phyloP scores from a whole-genome alignment of 352 stramenopile species.

The Phytophthora fragariae region DNA sequence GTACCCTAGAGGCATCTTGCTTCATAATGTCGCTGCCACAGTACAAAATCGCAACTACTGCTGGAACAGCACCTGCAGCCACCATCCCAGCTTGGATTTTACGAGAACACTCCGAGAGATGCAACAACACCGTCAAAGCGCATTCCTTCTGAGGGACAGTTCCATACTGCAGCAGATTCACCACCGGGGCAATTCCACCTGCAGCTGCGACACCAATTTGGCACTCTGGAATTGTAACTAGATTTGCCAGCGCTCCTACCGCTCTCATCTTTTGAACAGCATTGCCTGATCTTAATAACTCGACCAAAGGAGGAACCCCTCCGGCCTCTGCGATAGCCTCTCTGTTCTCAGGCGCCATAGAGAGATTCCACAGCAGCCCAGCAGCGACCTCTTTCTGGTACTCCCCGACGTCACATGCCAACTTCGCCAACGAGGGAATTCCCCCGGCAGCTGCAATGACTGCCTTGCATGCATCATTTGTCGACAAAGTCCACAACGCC shows the following conservation, averaged over 20 bases:
- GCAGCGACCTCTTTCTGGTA: constrained; percentile 18
- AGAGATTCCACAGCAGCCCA: constrained; percentile 21
- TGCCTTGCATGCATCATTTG: constrained; percentile 1
- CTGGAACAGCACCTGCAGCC: not conserved
- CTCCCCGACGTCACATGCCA: not conserved
- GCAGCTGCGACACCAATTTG: not conserved
- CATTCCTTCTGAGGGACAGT: not conserved
- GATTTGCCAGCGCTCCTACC: not conserved
- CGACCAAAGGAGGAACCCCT: constrained; percentile 10
- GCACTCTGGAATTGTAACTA: not conserved
- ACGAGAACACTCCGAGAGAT: not conserved
- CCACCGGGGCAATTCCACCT: not conserved
- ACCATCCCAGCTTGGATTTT: not conserved
- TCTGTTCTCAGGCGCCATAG: constrained; percentile 12
- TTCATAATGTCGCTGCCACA: not conserved
- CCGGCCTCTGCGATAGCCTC: constrained; percentile 6
- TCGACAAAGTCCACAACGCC: constrained; percentile 14
- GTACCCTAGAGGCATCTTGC: not conserved
- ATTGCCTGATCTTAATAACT: not conserved
- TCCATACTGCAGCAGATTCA: not conserved
- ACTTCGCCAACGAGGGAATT: constrained; percentile 10
- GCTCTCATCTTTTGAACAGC: not conserved
- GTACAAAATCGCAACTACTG: not conserved
- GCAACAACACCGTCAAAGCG: not conserved
- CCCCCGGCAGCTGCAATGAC: constrained; percentile 9